Evolutionary conservation across 176 grass and related monocot species (phyloP), one percentile per base, ranked within the genome.

Genomic region (Ensete ventricosum): DNA sequence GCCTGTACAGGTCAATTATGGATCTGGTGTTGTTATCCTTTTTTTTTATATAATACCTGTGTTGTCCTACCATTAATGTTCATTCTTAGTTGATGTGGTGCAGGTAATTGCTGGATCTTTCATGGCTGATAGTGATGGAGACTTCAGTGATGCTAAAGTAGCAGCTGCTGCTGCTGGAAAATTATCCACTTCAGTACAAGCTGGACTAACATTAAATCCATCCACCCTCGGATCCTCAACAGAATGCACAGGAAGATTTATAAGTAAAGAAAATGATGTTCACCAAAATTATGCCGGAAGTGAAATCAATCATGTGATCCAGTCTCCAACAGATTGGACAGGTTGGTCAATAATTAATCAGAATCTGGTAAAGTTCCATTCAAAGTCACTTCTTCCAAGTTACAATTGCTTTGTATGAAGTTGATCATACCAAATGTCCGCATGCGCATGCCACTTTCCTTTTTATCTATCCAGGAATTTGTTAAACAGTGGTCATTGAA

Each of bases 91-190:
- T 4, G n/a, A 76, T 76, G 58, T 51, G 60, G 52, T 77, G 59
- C 60, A 77, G 75, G 75, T 77, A 64, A 77, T 77, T 77, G 75
- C 75, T 77, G 58, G 75, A 25, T 66, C 75, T 4, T 77, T 77
- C 52, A 50, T 77, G 12, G 26, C 53, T 77, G 75, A 66, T 49
- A 64, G 14, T 64, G 75, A 65, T 17, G 57, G 19, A 23, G 57
- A 64, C 12, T 62, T 64, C 59, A 65, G 43, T 77, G 43, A 16
- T 64, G 16, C 49, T n/a, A 77, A 65, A 65, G 11, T 49, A 27
- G 21, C 20, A 25, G 20, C n/a, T 24, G 60, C 19, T 52, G 25
- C 75, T 77, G 22, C 60, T 60, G 60, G 75, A 60, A 77, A 64
- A 14, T 51, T 25, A 23, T 65, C 75, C 49, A 27, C 60, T 65